Base-by-base conservation (phyloP, 176 grass and related monocot species). In the Carex kokanica region DNA sequence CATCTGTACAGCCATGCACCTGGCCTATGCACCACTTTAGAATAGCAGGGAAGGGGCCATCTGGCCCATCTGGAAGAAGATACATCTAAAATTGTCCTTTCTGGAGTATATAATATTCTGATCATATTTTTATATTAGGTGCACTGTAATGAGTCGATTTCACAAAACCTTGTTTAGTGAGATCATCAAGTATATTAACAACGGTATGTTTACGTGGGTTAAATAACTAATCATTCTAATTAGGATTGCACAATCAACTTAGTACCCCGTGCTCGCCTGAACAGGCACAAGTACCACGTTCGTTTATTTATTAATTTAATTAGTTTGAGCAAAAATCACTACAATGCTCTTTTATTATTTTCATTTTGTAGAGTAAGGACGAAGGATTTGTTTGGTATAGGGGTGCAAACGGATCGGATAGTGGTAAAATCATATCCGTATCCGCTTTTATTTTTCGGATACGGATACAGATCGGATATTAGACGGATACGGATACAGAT, bases 21-120 rank as follows among this genome's bases (percentile, higher is more conserved):
- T 3, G 72, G 13, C 16, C 23, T 49, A 75, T 29, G 47, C 47
- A 54, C 41, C 47, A 74, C 0, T 23, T 5, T 51, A 24, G n/a
- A 51, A n/a, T 24, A 2, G 41, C 12, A 6, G n/a, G 69, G 5
- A 23, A 54, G 47, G 65, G 20, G 13, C 13, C 23, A 31, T 11
- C 45, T 54, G 23, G 51, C 3, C 34, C 29, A n/a, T n/a, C n/a
- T n/a, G 45, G 13, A 29, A 55, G 54, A 47, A 3, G 21, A 54
- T 74, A 10, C 70, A 74, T 74, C 70, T 49, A n/a, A 74, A 74
- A 25, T 74, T 52, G 70, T 74, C 43, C 1, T 27, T 27, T 74
- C n/a, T 52, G 41, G 41, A 9, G 40, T 24, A 24, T 38, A 72
- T 47, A 73, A 73, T 51, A 65, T 31, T 67, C 15, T 18, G 16